Base-by-base conservation (phyloP, 768 basidiomycete species). In the Amanita inopinata region DNA sequence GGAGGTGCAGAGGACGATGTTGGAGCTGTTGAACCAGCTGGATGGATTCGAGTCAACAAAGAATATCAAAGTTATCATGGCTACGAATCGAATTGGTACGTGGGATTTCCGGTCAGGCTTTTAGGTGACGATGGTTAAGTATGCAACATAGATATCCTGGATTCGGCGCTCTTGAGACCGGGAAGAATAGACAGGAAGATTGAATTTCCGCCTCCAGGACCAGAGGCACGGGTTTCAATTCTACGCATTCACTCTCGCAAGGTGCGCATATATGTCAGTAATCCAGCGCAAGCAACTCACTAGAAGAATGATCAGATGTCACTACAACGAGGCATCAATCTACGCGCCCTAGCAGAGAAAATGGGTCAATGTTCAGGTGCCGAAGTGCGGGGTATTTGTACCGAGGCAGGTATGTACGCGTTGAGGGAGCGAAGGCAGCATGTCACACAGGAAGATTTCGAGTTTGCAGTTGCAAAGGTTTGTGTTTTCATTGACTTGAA, bases 281-380 rank as follows among this genome's bases (percentile, higher is more conserved):
- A 7, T 18, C 15, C 15, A 25, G 15, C 7, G 15, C 49, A 17
- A 35, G 3, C 34, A 9, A 30, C 0, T 30, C 11, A 11, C 25
- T 45, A 31, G n/a, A n/a, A n/a, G n/a, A n/a, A n/a, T 12, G n/a
- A 1, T 11, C 49, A 91, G 87, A 99, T 98, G 94, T 97, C 91
- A 1, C 69, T 98, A 22, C 94, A 98, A 65, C 77, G 94, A 46
- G 93, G 93, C 1, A 99, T 99, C 62, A 92, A 98, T 64, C 73
- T 97, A 14, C 84, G 80, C 84, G 1, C 70, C 97, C 2, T n/a
- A n/a, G 94, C 93, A 0, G 94, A 97, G 61, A 97, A 98, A 74
- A 98, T 97, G 94, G 94, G 94, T 0, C 89, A 94, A 56, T 97
- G 93, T 58, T 93, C 90, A 1, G 94, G 94, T 51, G 94, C 94